Percentiles rank a stretch among this genome's conserved stretches.
phyloP scores from a whole-genome alignment of 805 yeast genomes.

The Saccharomycopsis sp. region DNA sequence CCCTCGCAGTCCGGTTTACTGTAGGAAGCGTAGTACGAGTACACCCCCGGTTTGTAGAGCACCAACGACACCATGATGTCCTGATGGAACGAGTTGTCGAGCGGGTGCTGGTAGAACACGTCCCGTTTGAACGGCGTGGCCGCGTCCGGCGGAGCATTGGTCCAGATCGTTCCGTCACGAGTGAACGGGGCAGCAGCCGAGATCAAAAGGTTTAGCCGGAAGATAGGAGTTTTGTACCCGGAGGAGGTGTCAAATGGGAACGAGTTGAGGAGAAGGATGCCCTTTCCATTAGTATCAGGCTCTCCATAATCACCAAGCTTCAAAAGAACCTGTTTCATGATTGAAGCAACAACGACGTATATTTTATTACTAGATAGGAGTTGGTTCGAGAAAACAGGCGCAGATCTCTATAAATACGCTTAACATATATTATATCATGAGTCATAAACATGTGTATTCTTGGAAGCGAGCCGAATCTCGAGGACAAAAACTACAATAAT shows the following conservation, averaged over 20 bases:
- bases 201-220: constrained; percentile 51
- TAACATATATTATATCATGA: no score
- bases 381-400: neutral
- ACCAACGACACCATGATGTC: constrained; percentile 57
- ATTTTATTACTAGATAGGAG: neutral
- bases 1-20: constrained; percentile 30
- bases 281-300: constrained; percentile 15
- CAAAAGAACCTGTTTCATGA: constrained; percentile 14
- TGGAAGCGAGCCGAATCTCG: no score
- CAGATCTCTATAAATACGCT: neutral
- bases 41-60: constrained; percentile 72
- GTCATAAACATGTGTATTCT: no score
- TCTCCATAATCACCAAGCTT: constrained; percentile 16
- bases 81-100: constrained; percentile 52
- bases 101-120: constrained; percentile 43
- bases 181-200: constrained; percentile 72
- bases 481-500: neutral
- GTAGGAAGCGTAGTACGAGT: constrained; percentile 64
- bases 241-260: constrained; percentile 8
- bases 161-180: constrained; percentile 64
- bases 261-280: constrained; percentile 16
- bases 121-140: constrained; percentile 47
- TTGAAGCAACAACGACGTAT: neutral
- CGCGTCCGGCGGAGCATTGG: constrained; percentile 55
- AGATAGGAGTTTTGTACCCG: constrained; percentile 33